Evolutionary conservation across 345 rosid genomes (phyloP).

Genomic region (Salix exigua): DNA sequence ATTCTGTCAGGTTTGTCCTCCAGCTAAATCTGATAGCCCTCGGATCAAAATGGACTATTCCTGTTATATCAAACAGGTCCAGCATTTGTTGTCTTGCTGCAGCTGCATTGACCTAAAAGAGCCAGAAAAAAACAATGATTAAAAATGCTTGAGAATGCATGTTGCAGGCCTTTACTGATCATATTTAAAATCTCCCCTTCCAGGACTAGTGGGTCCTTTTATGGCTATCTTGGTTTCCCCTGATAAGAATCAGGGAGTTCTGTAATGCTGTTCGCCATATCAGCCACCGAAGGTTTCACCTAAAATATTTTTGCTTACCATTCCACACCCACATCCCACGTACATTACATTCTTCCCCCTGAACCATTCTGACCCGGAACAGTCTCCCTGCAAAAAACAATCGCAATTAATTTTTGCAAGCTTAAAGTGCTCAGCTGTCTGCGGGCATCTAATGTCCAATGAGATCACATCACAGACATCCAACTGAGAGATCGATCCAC

Average conservation of each 20-base stretch:
- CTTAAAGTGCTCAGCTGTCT: too few species aligned
- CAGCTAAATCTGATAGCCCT: conserved; percentile 49
- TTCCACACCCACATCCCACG: conserved; percentile 56
- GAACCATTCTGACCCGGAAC: conserved; percentile 38
- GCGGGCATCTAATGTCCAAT: too few species aligned
- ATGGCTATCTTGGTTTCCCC: too few species aligned
- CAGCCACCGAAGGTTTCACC: too few species aligned
- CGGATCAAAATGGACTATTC: conserved; percentile 51
- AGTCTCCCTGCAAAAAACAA: conserved; percentile 35
- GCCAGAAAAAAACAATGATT: not conserved
- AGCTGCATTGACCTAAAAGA: conserved; percentile 48
- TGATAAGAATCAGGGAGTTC: too few species aligned
- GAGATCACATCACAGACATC: not conserved
- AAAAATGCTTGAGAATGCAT: too few species aligned
- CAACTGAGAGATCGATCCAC: conserved; percentile 41
- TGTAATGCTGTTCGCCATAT: too few species aligned
- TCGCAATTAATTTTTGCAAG: not conserved
- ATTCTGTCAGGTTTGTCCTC: conserved; percentile 35
- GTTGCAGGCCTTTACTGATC: too few species aligned
- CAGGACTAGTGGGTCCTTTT: too few species aligned
- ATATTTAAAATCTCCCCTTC: too few species aligned
- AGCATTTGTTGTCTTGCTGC: conserved; percentile 56
- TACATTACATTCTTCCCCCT: conserved; percentile 42
- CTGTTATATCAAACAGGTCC: conserved; percentile 35
- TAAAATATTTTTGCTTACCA: conserved; percentile 25